Conservation (phyloP, 306 rosid species). For the Pachyrhizus erosus region DNA sequence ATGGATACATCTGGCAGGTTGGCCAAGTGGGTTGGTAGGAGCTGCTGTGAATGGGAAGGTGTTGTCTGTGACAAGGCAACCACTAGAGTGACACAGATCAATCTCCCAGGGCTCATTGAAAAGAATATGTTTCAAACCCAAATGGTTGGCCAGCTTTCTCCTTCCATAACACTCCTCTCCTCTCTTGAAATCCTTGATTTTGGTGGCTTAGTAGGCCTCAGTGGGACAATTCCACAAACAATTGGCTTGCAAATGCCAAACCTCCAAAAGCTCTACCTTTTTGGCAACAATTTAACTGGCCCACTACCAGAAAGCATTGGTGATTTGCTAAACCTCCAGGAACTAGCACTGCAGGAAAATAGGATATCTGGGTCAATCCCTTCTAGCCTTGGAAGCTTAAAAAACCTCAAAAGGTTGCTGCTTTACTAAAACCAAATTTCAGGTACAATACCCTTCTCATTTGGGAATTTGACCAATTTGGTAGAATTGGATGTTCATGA, state of each 20-base stretch:
- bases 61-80: constrained; percentile 60
- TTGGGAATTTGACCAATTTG: constrained; percentile 57
- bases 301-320: constrained; percentile 70
- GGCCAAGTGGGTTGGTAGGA: constrained; percentile 57
- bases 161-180: constrained; percentile 61
- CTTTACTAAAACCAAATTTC: constrained; percentile 58
- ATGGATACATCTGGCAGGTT: constrained; percentile 67
- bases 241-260: constrained; percentile 57
- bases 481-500: constrained; percentile 56
- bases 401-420: constrained; percentile 45
- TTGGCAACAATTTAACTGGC: constrained; percentile 68
- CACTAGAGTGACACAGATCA: constrained; percentile 63
- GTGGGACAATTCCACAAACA: constrained; percentile 61
- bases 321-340: constrained; percentile 63
- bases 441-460: constrained; percentile 55
- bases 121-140: constrained; percentile 54
- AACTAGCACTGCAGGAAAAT: constrained; percentile 62
- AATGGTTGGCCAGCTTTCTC: constrained; percentile 61
- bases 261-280: constrained; percentile 62
- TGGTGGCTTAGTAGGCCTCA: constrained; percentile 63
- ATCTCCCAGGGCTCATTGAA: constrained; percentile 62
- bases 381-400: constrained; percentile 57
- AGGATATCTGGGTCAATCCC: constrained; percentile 61
- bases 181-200: constrained; percentile 69
- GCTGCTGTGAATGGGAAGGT: constrained; percentile 75